phyloP scores from a whole-genome alignment of 805 yeast genomes.

The Saturnispora saitoi region DNA sequence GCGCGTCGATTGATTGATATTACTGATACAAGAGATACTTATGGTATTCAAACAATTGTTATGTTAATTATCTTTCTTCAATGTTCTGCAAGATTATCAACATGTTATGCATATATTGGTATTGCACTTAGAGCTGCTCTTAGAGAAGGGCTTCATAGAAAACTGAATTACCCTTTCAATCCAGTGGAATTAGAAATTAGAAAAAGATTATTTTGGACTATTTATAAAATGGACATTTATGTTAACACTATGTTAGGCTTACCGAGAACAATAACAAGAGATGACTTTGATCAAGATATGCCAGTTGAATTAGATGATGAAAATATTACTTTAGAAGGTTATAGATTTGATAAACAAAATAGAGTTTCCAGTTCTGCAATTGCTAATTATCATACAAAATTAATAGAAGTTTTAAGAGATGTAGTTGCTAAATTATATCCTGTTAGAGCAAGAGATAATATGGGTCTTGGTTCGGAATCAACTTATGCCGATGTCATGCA shows the following conservation, averaged over 20 bases:
- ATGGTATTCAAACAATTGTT: conserved; percentile 77
- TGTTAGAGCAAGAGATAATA: conserved; percentile 36
- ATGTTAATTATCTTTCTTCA: conserved; percentile 81
- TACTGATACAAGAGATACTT: conserved; percentile 74
- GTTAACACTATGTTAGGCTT: conserved; percentile 81
- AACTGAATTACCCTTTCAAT: conserved; percentile 51
- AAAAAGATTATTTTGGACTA: conserved; percentile 81
- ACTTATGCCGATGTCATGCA: conserved; percentile 39
- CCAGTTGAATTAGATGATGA: conserved; percentile 85
- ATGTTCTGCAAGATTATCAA: conserved; percentile 78
- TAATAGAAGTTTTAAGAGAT: conserved; percentile 61
- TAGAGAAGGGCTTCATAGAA: conserved; percentile 76
- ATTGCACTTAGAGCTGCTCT: conserved; percentile 77
- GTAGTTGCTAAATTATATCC: conserved; percentile 73
- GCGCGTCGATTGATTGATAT: conserved; percentile 75
- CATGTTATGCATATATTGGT: conserved; percentile 86
- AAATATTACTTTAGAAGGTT: conserved; percentile 62
- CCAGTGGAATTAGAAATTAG: conserved; percentile 78
- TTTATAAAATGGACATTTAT: conserved; percentile 84
- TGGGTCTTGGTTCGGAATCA: conserved; percentile 3
- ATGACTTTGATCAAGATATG: conserved; percentile 79
- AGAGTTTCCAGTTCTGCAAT: conserved; percentile 64
- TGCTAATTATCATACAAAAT: conserved; percentile 76
- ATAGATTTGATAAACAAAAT: conserved; percentile 34
- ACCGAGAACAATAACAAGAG: conserved; percentile 67